Evolutionary conservation across 352 stramenopile genomes (phyloP), one percentile per base, ranked within the genome.

Genomic region (Phytophthora citricola): DNA sequence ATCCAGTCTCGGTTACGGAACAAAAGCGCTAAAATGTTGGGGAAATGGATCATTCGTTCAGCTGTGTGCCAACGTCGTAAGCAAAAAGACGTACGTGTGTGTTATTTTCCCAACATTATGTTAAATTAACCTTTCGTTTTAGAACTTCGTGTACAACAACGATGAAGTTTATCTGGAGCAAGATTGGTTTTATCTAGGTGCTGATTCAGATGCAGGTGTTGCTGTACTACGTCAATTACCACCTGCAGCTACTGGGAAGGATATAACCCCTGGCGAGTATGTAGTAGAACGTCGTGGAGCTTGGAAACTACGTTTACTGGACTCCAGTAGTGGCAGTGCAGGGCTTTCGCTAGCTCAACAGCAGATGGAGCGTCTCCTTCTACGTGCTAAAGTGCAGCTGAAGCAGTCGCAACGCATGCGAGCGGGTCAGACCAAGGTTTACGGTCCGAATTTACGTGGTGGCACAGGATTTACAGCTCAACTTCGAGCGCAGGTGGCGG

Each of bases 141-240:
- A 92, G 84, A 81, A 79, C 27, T 93, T 90, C 52, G 85, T 93
- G 26, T 92, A 92, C 75, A 94, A 92, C 71, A 86, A 86, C 55
- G 84, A 92, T 52, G 86, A 94, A 62, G 73, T 94, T 14, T 94
- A 88, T 57, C 58, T 94, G 12, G 84, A 94, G 73, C 86, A 94
- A 46, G 83, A 94, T 69, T 92, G 86, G 83, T 94, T 94, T 69
- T 92, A 94, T 47, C 61, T 94, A 7, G 83, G 78, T 17, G 84
- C 86, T 0, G 85, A 92, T 57, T 85, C 76, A 15, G 85, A 92
- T 39, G 73, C 76, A 8, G 75, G 76, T 10, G 32, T 83, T n/a
- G 85, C 85, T 0, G 82, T 94, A 10, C 60, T 94, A 22, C 82
- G 85, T 0, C 81, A 92, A 43, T 48, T 92, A 7, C 82, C 83